A percentile compares a stretch with the other conserved stretches of the same genome.
These are phyloP conservation scores for Aspergillus sparsus DNA, from an alignment of 495 filamentous ascomycete species.

Conservation along the genomic window DNA sequence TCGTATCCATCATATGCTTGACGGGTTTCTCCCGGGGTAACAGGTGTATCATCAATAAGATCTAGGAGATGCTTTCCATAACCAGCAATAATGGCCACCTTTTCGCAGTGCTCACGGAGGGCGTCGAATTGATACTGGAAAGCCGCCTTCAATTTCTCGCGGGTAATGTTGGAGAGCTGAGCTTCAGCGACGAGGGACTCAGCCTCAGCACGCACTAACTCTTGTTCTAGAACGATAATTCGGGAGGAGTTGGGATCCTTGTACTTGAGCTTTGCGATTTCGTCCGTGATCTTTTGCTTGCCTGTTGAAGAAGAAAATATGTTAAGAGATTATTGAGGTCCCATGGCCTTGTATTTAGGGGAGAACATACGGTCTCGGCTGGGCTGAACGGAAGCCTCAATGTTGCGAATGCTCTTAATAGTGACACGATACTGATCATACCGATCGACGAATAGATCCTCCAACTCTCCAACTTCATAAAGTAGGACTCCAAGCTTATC, in stretches of 20 bases:
- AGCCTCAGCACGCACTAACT: slow-evolving; percentile 96
- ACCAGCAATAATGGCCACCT: slow-evolving; percentile 94
- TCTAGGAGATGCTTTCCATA: slow-evolving; percentile 97
- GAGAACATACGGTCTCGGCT: slow-evolving; percentile 83
- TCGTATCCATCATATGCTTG: slow-evolving; percentile 98
- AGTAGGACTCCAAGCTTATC: slow-evolving; percentile 97
- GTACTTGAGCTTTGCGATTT: slow-evolving; percentile 98
- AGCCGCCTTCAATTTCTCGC: slow-evolving; percentile 97
- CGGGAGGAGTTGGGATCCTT: slow-evolving; percentile 97
- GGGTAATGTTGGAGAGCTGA: slow-evolving; percentile 97
- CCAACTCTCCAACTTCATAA: slow-evolving; percentile 97
- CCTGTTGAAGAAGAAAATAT: slow-evolving; percentile 43
- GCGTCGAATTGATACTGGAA: slow-evolving; percentile 99
- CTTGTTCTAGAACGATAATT: slow-evolving; percentile 96
- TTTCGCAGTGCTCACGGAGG: slow-evolving; percentile 96
- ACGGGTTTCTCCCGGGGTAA: slow-evolving; percentile 95
- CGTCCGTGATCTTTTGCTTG: slow-evolving; percentile 99
- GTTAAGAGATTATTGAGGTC: slow-evolving; percentile 18
- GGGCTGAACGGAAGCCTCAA: slow-evolving; percentile 96
- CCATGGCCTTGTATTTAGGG: neutral
- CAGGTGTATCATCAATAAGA: slow-evolving; percentile 92
- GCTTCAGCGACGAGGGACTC: slow-evolving; percentile 98
- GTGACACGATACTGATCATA: slow-evolving; percentile 99
- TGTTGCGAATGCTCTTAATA: slow-evolving; percentile 98
- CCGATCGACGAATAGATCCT: slow-evolving; percentile 96